Conservation (phyloP, 208 protist species). For the Leishmania braziliensis region DNA sequence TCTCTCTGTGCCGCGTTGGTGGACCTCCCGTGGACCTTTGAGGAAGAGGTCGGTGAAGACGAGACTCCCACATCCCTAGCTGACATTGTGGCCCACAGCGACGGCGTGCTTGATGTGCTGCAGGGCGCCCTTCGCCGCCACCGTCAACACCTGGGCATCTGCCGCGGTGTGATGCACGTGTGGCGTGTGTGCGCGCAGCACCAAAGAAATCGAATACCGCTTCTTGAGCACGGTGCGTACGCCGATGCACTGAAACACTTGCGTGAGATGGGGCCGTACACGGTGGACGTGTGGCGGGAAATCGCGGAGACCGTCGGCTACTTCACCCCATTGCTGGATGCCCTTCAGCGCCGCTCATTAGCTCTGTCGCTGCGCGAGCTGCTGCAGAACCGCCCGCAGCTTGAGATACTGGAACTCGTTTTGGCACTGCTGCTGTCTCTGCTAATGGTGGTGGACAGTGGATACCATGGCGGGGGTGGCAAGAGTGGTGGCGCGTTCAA, state of each 20-base stretch:
- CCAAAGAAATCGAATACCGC: conserved; percentile 29
- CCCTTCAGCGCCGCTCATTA: conserved; percentile 57
- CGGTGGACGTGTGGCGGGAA: conserved; percentile 37
- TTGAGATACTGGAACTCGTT: conserved; percentile 35
- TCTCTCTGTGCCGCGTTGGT: conserved; percentile 51
- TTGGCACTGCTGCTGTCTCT: conserved; percentile 49
- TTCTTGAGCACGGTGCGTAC: conserved; percentile 57
- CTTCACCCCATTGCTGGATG: conserved; percentile 52
- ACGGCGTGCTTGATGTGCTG: conserved; percentile 50
- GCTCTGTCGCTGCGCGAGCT: conserved; percentile 42
- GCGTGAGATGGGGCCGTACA: conserved; percentile 13
- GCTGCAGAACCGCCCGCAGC: conserved; percentile 38
- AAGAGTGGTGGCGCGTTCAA: conserved; percentile 9
- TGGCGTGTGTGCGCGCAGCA: conserved; percentile 46
- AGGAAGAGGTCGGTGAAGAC: conserved; percentile 8
- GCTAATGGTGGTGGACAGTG: conserved; percentile 9
- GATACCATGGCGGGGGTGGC: neutral
- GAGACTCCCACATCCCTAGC: conserved; percentile 27
- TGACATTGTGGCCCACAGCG: conserved; percentile 53
- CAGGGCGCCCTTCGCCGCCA: conserved; percentile 26
- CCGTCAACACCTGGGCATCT: conserved; percentile 37
- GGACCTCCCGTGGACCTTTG: conserved; percentile 25
- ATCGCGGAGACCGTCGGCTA: conserved; percentile 52
- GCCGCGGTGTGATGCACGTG: conserved; percentile 41
- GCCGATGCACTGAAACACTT: conserved; percentile 30